Evolutionary conservation across 179 eudicot genomes (phyloP), one percentile per base, ranked within the genome.

Genomic region (Gypsophila paniculata): DNA sequence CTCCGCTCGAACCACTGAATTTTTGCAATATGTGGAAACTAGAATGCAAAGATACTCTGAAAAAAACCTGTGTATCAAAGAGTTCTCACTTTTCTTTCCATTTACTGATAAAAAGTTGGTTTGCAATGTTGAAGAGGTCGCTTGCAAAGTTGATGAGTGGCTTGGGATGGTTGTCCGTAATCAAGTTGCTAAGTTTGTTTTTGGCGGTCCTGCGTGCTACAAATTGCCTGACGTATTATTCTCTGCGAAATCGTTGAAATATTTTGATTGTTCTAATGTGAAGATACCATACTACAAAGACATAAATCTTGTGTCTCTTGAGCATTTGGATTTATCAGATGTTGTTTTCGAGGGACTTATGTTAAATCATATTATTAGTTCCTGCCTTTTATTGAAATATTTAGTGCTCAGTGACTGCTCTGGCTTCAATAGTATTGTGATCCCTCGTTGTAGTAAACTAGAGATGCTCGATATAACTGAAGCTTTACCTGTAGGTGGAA

Each of bases 21-120:
- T 5, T 38, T 39, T 36, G 22, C 10, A 62, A 17, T 62, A 34
- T 36, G 6, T 18, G 4, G 68, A 64, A 8, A 14, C 25, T n/a
- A 64, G 48, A 38, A 38, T 62, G 67, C 19, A 62, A 19, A n/a
- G 67, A 62, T 34, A 62, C 14, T 36, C 46, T 36, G 7, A 36
- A 36, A 7, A 36, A 36, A 36, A 36, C 7, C 42, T 36, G 42
- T 7, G 42, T 36, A 36, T 36, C 3, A 36, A 36, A 7, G 42
- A 36, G 7, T 7, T 36, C n/a, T n/a, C n/a, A n/a, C n/a, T n/a
- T n/a, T n/a, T n/a, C n/a, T n/a, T n/a, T n/a, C n/a, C n/a, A n/a
- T n/a, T n/a, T n/a, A n/a, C n/a, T n/a, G n/a, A n/a, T n/a, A n/a
- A n/a, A n/a, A n/a, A n/a, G n/a, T n/a, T n/a, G n/a, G n/a, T n/a